Evolutionary conservation across 1,284 basidiomycete genomes (phyloP).

Genomic region (Melampsora americana): DNA sequence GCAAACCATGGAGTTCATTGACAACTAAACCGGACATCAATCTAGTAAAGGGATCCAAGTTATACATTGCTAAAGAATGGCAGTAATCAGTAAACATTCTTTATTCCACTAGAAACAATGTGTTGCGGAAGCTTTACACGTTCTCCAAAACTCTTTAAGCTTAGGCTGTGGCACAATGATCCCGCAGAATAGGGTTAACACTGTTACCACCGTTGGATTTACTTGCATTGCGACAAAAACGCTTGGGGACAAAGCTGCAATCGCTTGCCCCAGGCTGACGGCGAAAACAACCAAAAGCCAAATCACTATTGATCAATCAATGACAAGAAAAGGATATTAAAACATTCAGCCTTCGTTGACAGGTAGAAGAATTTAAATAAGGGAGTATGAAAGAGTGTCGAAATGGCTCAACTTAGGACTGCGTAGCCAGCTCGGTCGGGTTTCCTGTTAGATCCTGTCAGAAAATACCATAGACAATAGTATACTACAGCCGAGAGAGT

Average conservation of each 20-base stretch:
- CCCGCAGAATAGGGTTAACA: constrained; percentile 52
- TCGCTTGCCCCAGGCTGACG: constrained; percentile 66
- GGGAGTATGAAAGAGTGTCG: constrained; percentile 56
- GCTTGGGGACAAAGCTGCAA: constrained; percentile 70
- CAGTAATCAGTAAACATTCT: constrained; percentile 64
- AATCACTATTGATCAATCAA: constrained; percentile 58
- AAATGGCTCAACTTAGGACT: constrained; percentile 1
- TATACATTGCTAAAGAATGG: constrained; percentile 72
- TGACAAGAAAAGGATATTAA: constrained; percentile 54
- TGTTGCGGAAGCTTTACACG: not conserved
- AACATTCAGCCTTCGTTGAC: constrained; percentile 55
- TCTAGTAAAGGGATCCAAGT: constrained; percentile 64
- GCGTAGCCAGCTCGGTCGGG: not conserved
- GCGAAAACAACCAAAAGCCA: constrained; percentile 72
- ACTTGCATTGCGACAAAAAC: constrained; percentile 70
- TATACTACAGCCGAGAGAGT: constrained; percentile 69
- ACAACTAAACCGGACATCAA: constrained; percentile 59
- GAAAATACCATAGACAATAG: constrained; percentile 60
- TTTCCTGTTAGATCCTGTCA: not conserved
- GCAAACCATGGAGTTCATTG: constrained; percentile 5
- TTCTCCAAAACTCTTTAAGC: constrained; percentile 7
- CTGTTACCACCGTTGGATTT: constrained; percentile 61
- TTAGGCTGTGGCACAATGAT: constrained; percentile 65
- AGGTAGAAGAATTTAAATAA: not conserved
- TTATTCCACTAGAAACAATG: constrained; percentile 45